Conservation (phyloP, 169 alveolate species). For the Plasmodium gaboni region DNA sequence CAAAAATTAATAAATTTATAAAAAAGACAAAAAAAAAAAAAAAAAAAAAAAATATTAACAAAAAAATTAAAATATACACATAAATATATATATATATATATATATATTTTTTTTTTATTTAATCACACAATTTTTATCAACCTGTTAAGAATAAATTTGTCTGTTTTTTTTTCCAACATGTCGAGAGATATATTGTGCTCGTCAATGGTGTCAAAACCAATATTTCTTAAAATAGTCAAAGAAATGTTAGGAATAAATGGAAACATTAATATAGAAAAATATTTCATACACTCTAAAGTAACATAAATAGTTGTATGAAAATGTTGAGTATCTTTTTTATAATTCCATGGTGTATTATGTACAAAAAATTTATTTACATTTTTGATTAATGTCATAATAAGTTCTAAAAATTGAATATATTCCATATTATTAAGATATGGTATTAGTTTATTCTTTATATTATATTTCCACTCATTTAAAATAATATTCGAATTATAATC, state of each 20-base stretch:
- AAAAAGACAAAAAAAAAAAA: background rate
- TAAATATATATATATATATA: background rate
- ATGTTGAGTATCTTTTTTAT: conserved; percentile 1
- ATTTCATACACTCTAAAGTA: conserved; percentile 55
- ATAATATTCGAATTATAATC: conserved; percentile 4
- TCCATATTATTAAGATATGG: conserved; percentile 18
- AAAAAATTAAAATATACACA: background rate
- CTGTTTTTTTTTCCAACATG: conserved; percentile 31
- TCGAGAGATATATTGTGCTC: background rate
- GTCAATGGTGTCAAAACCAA: conserved; percentile 21
- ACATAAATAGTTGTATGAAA: conserved; percentile 40
- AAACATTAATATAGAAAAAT: conserved; percentile 47
- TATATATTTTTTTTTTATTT: background rate
- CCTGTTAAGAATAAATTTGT: background rate
- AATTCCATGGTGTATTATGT: conserved; percentile 51
- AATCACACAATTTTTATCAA: conserved; percentile 26
- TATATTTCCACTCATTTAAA: conserved; percentile 17
- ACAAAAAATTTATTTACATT: conserved; percentile 47
- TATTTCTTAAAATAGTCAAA: conserved; percentile 26
- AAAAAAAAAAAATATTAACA: background rate
- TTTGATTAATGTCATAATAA: conserved; percentile 36
- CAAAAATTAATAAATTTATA: background rate
- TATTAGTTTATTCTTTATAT: conserved; percentile 9
- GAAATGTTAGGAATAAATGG: conserved; percentile 50
- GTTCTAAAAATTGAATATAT: conserved; percentile 36